These are phyloP conservation scores for Ophiostoma quercus DNA, from an alignment of 2,329 filamentous ascomycete genomes.

Conservation along the genomic window DNA sequence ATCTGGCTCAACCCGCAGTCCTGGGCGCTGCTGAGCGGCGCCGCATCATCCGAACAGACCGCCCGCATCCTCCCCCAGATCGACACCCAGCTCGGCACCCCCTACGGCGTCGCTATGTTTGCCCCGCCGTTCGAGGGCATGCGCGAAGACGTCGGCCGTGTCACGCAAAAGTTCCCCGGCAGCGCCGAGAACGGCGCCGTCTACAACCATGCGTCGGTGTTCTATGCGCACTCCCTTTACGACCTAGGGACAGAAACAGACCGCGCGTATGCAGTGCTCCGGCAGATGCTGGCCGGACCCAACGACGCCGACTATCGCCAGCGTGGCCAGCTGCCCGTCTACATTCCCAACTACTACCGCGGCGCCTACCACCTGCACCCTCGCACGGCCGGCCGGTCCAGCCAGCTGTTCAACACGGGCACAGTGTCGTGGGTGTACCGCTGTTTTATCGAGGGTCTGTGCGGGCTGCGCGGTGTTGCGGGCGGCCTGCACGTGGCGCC, in stretches of 20 bases:
- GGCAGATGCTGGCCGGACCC: conserved; percentile 50
- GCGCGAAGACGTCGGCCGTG: conserved; percentile 54
- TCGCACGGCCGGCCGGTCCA: conserved; percentile 50
- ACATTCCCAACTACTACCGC: conserved; percentile 56
- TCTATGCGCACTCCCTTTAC: conserved; percentile 48
- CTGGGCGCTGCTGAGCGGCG: background rate
- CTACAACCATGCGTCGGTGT: conserved; percentile 53
- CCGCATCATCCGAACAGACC: background rate
- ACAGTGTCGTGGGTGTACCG: conserved; percentile 54
- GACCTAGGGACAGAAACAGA: background rate
- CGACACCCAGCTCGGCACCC: conserved; percentile 37
- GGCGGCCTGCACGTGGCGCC: background rate
- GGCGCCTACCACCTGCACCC: conserved; percentile 46
- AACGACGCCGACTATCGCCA: conserved; percentile 46
- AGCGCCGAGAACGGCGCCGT: conserved; percentile 55
- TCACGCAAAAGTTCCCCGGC: conserved; percentile 54
- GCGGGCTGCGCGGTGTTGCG: conserved; percentile 44
- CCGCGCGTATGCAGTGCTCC: background rate
- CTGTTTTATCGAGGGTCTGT: conserved; percentile 51
- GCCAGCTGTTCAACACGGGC: conserved; percentile 55
- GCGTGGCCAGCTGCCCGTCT: conserved; percentile 52
- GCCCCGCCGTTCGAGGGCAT: conserved; percentile 49
- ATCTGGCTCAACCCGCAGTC: conserved; percentile 1
- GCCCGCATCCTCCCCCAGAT: background rate
- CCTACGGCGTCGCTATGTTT: conserved; percentile 53